Conservation (phyloP, 2,329 filamentous ascomycete genomes). For the Xylaria sp. region DNA sequence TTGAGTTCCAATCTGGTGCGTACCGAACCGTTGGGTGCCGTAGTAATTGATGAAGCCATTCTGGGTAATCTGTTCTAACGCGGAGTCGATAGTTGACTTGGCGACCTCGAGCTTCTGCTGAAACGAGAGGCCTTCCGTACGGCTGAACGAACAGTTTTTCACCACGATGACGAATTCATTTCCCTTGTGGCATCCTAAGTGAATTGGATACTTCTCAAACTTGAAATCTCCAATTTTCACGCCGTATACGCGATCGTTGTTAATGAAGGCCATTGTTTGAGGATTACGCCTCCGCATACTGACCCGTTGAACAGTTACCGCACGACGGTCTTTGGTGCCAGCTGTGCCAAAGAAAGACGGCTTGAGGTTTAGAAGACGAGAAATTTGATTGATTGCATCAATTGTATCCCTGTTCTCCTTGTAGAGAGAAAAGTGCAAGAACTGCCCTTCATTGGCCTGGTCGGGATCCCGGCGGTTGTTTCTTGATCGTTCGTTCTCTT, state of each 20-base stretch:
- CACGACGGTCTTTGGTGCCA: conserved; percentile 88
- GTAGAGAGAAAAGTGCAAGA: conserved; percentile 88
- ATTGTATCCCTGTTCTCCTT: conserved; percentile 98
- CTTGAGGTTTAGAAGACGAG: conserved; percentile 73
- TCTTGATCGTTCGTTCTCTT: conserved; percentile 26
- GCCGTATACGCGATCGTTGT: conserved; percentile 61
- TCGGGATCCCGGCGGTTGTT: conserved; percentile 29
- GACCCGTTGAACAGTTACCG: conserved; percentile 81
- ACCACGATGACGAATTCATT: conserved; percentile 94
- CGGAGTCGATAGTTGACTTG: conserved; percentile 54
- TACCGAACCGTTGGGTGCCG: conserved; percentile 94
- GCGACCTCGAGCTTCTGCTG: conserved; percentile 49
- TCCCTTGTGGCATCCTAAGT: conserved; percentile 80
- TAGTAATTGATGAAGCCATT: conserved; percentile 97
- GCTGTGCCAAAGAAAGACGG: conserved; percentile 74
- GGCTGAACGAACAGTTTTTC: conserved; percentile 73
- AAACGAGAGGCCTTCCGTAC: conserved; percentile 48
- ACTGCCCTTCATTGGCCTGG: conserved; percentile 61
- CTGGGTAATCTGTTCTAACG: conserved; percentile 68
- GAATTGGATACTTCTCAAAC: conserved; percentile 71
- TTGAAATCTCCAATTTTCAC: conserved; percentile 78
- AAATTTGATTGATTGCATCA: conserved; percentile 80
- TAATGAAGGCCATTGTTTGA: conserved; percentile 66
- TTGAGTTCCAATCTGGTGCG: conserved; percentile 83
- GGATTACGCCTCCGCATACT: conserved; percentile 59